Percentiles rank a stretch among this genome's conserved stretches.
Evolutionary conservation across 805 yeast genomes (phyloP).

Genomic region (Saccharomyces eubayanus): DNA sequence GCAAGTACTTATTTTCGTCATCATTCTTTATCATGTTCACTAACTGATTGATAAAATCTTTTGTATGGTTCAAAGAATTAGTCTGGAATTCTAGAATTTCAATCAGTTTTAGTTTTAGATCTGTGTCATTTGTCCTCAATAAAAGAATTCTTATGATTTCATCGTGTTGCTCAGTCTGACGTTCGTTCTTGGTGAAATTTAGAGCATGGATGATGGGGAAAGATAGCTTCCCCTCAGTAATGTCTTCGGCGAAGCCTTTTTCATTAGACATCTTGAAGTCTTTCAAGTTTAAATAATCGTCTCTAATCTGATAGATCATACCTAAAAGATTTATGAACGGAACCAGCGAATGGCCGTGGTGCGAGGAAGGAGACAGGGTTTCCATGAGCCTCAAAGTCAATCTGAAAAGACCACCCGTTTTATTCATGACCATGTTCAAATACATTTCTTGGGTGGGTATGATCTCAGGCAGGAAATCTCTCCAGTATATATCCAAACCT

Average conservation of each 20-base stretch:
- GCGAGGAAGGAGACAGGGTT: background rate
- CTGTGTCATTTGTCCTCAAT: constrained; percentile 42
- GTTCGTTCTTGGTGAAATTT: constrained; percentile 14
- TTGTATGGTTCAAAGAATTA: constrained; percentile 24
- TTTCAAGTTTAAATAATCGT: constrained; percentile 68
- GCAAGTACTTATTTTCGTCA: constrained; percentile 12
- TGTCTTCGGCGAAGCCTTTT: constrained; percentile 79
- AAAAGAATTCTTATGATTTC: constrained; percentile 44
- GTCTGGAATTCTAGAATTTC: constrained; percentile 35
- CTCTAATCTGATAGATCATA: constrained; percentile 73
- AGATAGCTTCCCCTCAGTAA: constrained; percentile 83
- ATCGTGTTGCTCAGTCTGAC: constrained; percentile 27
- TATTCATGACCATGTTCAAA: constrained; percentile 72
- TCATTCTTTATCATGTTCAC: constrained; percentile 14
- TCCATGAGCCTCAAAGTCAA: constrained; percentile 62
- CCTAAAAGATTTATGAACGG: constrained; percentile 74
- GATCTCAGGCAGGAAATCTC: constrained; percentile 42
- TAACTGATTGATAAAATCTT: constrained; percentile 13
- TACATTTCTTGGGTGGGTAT: constrained; percentile 62
- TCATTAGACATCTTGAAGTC: constrained; percentile 39
- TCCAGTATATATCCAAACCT: constrained; percentile 82
- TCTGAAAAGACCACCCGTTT: constrained; percentile 84
- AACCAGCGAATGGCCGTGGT: constrained; percentile 32
- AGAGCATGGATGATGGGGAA: constrained; percentile 74
- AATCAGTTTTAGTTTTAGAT: constrained; percentile 45